Conservation (phyloP, 2,329 filamentous ascomycete species). For the Dryadomyces quercivorus region DNA sequence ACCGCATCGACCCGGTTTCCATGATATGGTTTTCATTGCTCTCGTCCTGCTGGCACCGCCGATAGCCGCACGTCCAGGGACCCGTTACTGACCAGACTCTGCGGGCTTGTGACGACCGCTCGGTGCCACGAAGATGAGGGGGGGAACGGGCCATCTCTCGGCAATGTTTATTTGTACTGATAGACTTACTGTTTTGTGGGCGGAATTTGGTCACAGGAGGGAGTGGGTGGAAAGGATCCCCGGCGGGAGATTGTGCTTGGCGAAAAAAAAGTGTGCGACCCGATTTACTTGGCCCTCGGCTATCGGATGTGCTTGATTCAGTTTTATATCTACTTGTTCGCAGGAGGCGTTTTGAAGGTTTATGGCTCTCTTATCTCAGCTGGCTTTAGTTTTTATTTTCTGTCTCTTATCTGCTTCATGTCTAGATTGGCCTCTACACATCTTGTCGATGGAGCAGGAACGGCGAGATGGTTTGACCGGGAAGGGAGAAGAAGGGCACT, state of each 20-base stretch:
- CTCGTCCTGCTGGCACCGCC: not conserved
- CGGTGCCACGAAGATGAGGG: not conserved
- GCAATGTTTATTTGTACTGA: conserved; percentile 19
- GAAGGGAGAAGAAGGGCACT: not conserved
- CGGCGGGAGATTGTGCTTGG: not conserved
- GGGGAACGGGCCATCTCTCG: not conserved
- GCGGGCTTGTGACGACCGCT: not conserved
- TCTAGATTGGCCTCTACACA: not conserved
- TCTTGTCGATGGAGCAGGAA: not conserved
- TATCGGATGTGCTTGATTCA: conserved; percentile 3
- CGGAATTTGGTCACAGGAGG: conserved; percentile 5
- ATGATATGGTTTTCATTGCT: not conserved
- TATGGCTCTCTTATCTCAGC: conserved; percentile 1
- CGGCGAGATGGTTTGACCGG: not conserved
- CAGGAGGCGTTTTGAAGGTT: conserved; percentile 2
- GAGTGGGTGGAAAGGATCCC: not conserved
- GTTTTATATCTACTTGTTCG: not conserved
- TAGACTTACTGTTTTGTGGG: conserved; percentile 14
- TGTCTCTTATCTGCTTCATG: not conserved
- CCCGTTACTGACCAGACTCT: too few species aligned
- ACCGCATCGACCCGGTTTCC: not conserved
- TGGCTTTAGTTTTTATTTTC: not conserved
- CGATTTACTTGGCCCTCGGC: conserved; percentile 1
- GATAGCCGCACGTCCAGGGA: too few species aligned
- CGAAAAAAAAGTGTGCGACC: conserved; percentile 1